These are phyloP conservation scores for Lasiodiplodia gonubiensis DNA, from an alignment of 2,329 filamentous ascomycete genomes.

Conservation along the genomic window DNA sequence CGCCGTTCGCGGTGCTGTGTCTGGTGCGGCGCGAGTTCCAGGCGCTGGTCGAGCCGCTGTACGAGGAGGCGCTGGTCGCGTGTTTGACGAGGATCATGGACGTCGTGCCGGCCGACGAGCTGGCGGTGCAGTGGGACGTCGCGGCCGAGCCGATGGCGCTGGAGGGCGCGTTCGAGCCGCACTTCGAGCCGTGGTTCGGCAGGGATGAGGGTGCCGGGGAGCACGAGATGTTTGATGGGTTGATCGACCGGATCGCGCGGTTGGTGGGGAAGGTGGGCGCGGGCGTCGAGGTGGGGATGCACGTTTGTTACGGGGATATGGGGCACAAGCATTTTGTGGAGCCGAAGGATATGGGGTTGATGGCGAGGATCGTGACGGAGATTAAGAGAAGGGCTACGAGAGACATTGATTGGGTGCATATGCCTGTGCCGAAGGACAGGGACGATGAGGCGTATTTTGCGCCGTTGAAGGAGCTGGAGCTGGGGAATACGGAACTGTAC, in stretches of 20 bases:
- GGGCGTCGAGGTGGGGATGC: conserved; percentile 51
- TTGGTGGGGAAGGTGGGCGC: conserved; percentile 41
- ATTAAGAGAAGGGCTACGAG: conserved; percentile 38
- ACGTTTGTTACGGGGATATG: conserved; percentile 57
- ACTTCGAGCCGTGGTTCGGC: conserved; percentile 43
- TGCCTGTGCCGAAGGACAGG: conserved; percentile 38
- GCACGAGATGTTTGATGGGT: conserved; percentile 39
- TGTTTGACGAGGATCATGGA: conserved; percentile 39
- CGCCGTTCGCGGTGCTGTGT: conserved; percentile 31
- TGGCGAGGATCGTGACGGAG: conserved; percentile 48
- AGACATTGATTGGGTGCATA: conserved; percentile 50
- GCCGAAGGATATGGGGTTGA: conserved; percentile 43
- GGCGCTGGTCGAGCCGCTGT: conserved; percentile 39
- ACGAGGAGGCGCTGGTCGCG: conserved; percentile 40
- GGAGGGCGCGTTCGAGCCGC: conserved; percentile 32
- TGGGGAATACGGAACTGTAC: conserved; percentile 17
- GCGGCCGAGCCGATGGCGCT: conserved; percentile 44
- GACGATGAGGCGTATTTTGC: conserved; percentile 20
- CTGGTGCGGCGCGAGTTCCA: conserved; percentile 35
- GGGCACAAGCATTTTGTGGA: conserved; percentile 53
- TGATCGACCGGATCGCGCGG: conserved; percentile 42
- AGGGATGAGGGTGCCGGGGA: too few relatives aligned
- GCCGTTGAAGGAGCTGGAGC: conserved; percentile 6
- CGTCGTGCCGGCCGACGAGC: conserved; percentile 40
- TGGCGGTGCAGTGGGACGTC: conserved; percentile 45